phyloP scores from a whole-genome alignment of 805 yeast genomes.

The Citeromyces nyonsensis region DNA sequence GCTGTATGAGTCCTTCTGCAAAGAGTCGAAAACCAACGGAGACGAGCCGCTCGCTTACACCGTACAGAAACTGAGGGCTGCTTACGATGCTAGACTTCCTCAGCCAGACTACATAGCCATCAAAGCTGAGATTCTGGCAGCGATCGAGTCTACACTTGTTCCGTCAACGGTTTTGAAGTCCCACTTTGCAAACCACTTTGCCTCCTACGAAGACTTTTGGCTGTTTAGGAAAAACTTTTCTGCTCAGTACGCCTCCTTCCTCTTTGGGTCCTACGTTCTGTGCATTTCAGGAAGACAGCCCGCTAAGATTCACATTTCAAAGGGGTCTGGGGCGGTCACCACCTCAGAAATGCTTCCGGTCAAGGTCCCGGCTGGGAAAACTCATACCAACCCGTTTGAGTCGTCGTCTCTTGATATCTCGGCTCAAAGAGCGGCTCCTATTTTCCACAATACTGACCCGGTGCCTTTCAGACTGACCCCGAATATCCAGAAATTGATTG shows the following conservation, averaged over 20 bases:
- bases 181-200: constrained; percentile 55
- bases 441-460: constrained; percentile 80
- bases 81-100: constrained; percentile 86
- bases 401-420: constrained; percentile 30
- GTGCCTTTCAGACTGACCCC: constrained; percentile 97
- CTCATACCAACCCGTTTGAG: constrained; percentile 21
- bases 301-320: constrained; percentile 75
- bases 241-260: constrained; percentile 85
- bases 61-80: constrained; percentile 74
- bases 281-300: constrained; percentile 89
- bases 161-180: constrained; percentile 75
- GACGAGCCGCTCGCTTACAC: constrained; percentile 87
- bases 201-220: constrained; percentile 91
- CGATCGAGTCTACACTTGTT: constrained; percentile 76
- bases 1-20: constrained; percentile 81
- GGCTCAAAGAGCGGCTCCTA: constrained; percentile 51
- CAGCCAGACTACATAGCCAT: constrained; percentile 84
- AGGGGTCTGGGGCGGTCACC: constrained; percentile 77
- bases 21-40: constrained; percentile 51
- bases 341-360: constrained; percentile 94
- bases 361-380: constrained; percentile 42
- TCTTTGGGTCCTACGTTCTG: constrained; percentile 89
- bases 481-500: constrained; percentile 83
- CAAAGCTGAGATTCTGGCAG: constrained; percentile 80
- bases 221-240: constrained; percentile 89